Base-by-base conservation (phyloP, 2,329 filamentous ascomycete genomes). In the Alternaria sp. region DNA sequence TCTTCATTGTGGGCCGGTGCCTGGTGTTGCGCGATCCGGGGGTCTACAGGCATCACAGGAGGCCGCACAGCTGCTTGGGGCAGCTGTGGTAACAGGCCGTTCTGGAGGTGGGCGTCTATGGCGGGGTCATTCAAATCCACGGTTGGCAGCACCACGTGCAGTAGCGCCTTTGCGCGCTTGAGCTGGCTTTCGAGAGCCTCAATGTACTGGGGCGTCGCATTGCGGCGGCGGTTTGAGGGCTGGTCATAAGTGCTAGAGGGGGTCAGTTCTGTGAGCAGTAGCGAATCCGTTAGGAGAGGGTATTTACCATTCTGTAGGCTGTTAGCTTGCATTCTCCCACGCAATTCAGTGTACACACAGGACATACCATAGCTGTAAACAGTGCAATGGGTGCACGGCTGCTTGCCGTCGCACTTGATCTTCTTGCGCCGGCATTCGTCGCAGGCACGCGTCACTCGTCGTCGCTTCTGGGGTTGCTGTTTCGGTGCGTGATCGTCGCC, bases 311-410 rank as follows among this genome's bases (percentile, higher is more conserved):
- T 97, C 94, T 97, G 68, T 37, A 30, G 54, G 41, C 56, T 20
- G 67, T 74, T 62, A 71, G 65, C 60, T 65, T 63, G 56, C 41
- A 55, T 53, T 51, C 33, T 33, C 50, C 25, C 58, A 58, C 25
- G 46, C 55, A 46, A 58, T 50, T 45, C 58, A 41, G 11, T 26
- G 51, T 41, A 33, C n/a, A 49, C 30, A 37, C 26, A 57, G 21
- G 30, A 63, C 77, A 51, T 71, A 97, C 96, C 95, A 84, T 99
- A 99, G 79, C 94, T 97, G 81, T 99, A 99, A 54, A 98, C 94
- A 11, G 94, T 97, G 80, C 96, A 99, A 81, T 98, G 96, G 0
- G 94, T 97, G 71, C 85, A 87, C 8, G 85, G 84, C 74, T 86
- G 84, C 72, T 84, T 85, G 64, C 84, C 84, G 67, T 86, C 84